Conservation (phyloP, 371 early-diverging fungal species). For the Rhizopus microsporus region DNA sequence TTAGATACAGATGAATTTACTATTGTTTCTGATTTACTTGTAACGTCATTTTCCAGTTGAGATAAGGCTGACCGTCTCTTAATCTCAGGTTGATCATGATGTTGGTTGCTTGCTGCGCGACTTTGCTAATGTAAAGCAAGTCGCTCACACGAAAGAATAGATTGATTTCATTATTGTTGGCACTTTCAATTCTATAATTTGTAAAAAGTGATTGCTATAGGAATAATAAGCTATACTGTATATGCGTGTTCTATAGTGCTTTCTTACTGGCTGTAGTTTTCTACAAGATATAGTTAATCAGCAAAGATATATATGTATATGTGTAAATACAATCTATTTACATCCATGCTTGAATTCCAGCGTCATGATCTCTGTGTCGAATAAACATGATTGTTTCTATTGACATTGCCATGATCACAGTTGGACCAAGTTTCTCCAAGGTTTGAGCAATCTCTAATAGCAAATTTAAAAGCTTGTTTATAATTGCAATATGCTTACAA, state of each 20-base stretch:
- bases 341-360: conserved; percentile 59
- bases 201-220: conserved; percentile 56
- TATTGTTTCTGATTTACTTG: conserved; percentile 13
- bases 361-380: conserved; percentile 35
- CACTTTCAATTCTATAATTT: conserved; percentile 54
- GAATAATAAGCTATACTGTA: background rate
- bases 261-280: conserved; percentile 27
- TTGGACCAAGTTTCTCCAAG: conserved; percentile 36
- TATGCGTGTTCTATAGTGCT: background rate
- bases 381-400: conserved; percentile 49
- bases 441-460: conserved; percentile 39
- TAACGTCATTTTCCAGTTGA: conserved; percentile 35
- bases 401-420: conserved; percentile 49
- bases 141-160: conserved; percentile 49
- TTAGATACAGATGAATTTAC: background rate
- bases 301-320: background rate
- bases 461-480: background rate
- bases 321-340: conserved; percentile 29
- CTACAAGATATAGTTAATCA: conserved; percentile 8
- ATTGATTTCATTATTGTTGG: conserved; percentile 49
- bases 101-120: conserved; percentile 37
- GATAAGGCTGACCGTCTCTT: conserved; percentile 39
- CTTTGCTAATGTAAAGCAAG: conserved; percentile 49
- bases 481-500: background rate
- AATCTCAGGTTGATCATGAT: conserved; percentile 37